Evolutionary conservation across 2,329 filamentous ascomycete genomes (phyloP).

Genomic region (Sporothrix brasiliensis): DNA sequence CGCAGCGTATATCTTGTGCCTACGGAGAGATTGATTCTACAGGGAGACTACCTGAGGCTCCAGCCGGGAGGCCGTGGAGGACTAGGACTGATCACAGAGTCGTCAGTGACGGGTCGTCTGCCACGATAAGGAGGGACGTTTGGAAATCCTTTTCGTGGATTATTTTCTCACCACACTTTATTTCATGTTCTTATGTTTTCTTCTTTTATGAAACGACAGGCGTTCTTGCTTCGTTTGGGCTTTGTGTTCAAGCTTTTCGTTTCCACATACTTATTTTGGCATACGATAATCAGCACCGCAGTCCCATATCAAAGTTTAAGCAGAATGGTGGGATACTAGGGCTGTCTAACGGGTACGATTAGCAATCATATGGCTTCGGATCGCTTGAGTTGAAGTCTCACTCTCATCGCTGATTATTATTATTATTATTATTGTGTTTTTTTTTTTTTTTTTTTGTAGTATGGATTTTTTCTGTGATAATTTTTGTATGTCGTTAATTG

Average conservation of each 20-base stretch:
- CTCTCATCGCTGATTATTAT: too few species aligned
- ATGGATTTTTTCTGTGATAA: not conserved
- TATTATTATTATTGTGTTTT: not conserved
- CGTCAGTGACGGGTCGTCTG: not conserved
- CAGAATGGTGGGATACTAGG: too few species aligned
- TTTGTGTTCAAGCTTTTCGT: not conserved
- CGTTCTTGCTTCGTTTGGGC: not conserved
- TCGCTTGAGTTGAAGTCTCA: too few species aligned
- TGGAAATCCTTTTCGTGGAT: not conserved
- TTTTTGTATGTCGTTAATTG: too few species aligned
- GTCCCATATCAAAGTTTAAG: too few species aligned
- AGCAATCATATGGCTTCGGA: too few species aligned
- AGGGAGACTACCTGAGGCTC: not conserved
- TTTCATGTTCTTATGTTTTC: too few species aligned
- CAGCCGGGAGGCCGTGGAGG: not conserved
- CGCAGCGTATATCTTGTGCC: slow-evolving; percentile 5
- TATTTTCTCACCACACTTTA: not conserved
- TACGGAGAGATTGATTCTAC: not conserved
- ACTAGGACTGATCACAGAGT: not conserved
- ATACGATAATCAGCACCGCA: not conserved
- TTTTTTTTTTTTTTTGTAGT: not conserved
- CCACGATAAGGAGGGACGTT: not conserved
- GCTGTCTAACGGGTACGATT: too few species aligned
- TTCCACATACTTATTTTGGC: not conserved
- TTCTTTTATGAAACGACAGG: not conserved